Base-by-base conservation (phyloP, 2,329 filamentous ascomycete species). In the Aspergillus intermedius region DNA sequence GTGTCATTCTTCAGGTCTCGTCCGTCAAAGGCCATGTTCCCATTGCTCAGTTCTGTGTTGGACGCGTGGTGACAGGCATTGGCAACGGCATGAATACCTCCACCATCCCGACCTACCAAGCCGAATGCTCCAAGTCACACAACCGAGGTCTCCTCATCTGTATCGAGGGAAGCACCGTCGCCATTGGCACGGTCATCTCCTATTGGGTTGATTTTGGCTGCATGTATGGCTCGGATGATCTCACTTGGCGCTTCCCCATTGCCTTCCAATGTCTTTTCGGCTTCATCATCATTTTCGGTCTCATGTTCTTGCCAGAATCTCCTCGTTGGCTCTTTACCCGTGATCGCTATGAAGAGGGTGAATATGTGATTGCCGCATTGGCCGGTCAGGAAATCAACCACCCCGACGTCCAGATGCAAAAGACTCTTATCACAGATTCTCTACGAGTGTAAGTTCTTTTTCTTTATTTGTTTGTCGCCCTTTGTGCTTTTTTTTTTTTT, bases 71-170 rank as follows among this genome's bases (percentile, higher is more conserved):
- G 28, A 75, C 74, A 7, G 75, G 75, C 23, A 52, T 77, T 22
- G 75, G 74, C 9, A 77, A 76, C 48, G 75, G 75, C 13, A 73
- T 77, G 57, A 77, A 77, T 59, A 76, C 74, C 3, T 68, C 67
- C 4, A 75, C 73, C 0, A 74, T 75, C 21, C 74, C 73, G 1
- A 72, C 68, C 2, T 77, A 73, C 44, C 72, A 76, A 60, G 68
- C 72, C 5, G 74, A 77, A 52, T 75, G 72, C 55, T 71, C 72
- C 3, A 66, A 62, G 44, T 72, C 77, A 0, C 73, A 73, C 50
- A 80, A 79, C 59, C 73, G 78, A 44, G 79, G 79, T 42, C 72
- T 79, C 15, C 64, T 81, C 39, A 79, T 81, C 53, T 79, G 77
- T 56, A 77, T 81, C 49, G 77, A 72, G 59, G 74, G 70, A 50